Base-by-base conservation (phyloP, 352 stramenopile genomes). In the Phytophthora nicotianae region DNA sequence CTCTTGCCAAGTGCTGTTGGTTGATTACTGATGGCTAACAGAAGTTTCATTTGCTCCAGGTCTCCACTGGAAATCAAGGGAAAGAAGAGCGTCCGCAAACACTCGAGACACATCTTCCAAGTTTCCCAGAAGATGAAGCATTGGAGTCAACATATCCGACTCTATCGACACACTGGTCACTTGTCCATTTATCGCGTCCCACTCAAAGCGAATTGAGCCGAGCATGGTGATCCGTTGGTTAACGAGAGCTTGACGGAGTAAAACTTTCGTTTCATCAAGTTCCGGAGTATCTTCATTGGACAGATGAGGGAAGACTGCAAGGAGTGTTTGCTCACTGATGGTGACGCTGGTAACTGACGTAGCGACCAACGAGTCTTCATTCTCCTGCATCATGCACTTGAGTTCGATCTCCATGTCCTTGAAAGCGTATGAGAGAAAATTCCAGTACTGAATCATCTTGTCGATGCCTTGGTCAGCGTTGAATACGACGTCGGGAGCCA, bases 141-240 rank as follows among this genome's bases (percentile, higher is more conserved):
- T 57, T 6, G 61, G 53, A 9, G 41, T 47, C 17, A 69, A 3
- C 35, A 69, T 26, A 16, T 69, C 61, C 1, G 46, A 40, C 11
- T 64, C 14, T 14, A 26, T 50, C 9, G n/a, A n/a, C 10, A 58
- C 20, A 2, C 38, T 59, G 13, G 14, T 20, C 10, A 64, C 41
- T 13, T 32, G 38, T 4, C 29, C 17, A n/a, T 46, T 16, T 5
- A 7, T 40, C n/a, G 5, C n/a, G 21, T 57, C 33, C 45, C 46
- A 64, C 21, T 57, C 56, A 21, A 64, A 57, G 8, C 29, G 16
- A 11, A 17, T 29, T 2, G 6, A 40, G 10, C 53, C 41, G 6
- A 14, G 19, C 41, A 56, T 62, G 2, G 27, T 19, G 16, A 68
- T 27, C 17, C 17, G 29, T 26, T 68, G 42, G 24, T 38, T 5